Evolutionary conservation across 805 yeast genomes (phyloP), one percentile per base, ranked within the genome.

Genomic region (Candida michaelii): DNA sequence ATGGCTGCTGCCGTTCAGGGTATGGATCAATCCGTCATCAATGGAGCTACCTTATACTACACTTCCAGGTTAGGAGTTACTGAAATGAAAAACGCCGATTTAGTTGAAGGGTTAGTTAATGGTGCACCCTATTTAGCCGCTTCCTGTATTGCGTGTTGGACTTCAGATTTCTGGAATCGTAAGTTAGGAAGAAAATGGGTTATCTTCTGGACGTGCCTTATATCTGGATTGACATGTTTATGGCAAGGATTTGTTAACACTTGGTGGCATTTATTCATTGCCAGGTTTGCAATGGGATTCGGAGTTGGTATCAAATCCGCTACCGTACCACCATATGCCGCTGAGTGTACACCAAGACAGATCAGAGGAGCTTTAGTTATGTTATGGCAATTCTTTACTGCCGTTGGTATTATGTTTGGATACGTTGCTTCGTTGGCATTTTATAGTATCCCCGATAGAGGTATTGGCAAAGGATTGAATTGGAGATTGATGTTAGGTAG

Each of bases 311-410:
- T 80, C 37, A 78, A 80, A 50, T 80, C 85, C 2, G 76, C 85
- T 16, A 80, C 85, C 10, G 85, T 80, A 9, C 87, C 89, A 5
- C 79, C 83, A 10, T 80, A 77, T 49, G 73, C 81, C 18, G 83
- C 85, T 12, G 87, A 81, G 54, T 74, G 80, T 52, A 58, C 80
- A 8, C 85, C 85, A 1, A 74, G 77, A 10, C 63, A 63, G 6
- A 71, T 77, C 29, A 68, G 88, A 54, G 89, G 89, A 36, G 77
- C 85, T 1, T 65, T 83, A 46, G 80, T 80, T 36, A 80, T 82
- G 83, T 68, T 78, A 63, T 82, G 86, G 85, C 88, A 83, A 63
- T 78, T 80, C 52, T 82, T 81, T 69, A 81, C 86, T 13, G 87
- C 88, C 1, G 76, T 82, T 42, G 89, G 89, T 44, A 80, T 83